Percentiles rank a stretch among this genome's conserved stretches.
phyloP scores from a whole-genome alignment of 2,329 filamentous ascomycete genomes.

The Myriosclerotinia scirpicola region DNA sequence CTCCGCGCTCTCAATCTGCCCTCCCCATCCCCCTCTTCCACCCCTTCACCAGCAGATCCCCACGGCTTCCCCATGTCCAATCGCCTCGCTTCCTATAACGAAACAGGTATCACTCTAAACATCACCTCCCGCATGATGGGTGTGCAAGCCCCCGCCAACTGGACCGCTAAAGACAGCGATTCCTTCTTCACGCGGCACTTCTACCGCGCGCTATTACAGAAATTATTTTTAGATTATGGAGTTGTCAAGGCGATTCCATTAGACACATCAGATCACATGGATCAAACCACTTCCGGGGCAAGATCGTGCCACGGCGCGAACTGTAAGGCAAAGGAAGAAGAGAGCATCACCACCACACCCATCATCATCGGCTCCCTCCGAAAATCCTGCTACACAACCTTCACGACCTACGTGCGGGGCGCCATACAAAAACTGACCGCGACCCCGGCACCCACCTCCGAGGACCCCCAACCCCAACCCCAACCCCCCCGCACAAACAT shows the following conservation, averaged over 20 bases:
- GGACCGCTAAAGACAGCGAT: conserved; percentile 78
- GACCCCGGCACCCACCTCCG: background rate
- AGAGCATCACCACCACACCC: conserved; percentile 62
- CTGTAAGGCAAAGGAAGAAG: background rate
- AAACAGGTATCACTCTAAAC: conserved; percentile 74
- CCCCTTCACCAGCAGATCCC: conserved; percentile 61
- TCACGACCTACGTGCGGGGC: conserved; percentile 75
- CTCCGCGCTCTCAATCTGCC: conserved; percentile 64
- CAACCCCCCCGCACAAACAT: conserved; percentile 43
- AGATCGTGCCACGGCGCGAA: background rate
- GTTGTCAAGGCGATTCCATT: conserved; percentile 52
- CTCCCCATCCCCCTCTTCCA: conserved; percentile 63
- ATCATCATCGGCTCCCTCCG: conserved; percentile 83
- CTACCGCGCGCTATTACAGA: conserved; percentile 85
- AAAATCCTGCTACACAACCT: conserved; percentile 75
- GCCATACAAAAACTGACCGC: conserved; percentile 71
- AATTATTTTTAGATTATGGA: conserved; percentile 83
- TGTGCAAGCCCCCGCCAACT: conserved; percentile 91
- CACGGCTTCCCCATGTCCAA: conserved; percentile 93
- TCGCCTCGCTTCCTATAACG: conserved; percentile 58
- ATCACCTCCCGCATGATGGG: conserved; percentile 99
- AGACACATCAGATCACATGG: background rate
- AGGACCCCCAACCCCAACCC: background rate
- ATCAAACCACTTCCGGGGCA: background rate
- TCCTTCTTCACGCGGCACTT: conserved; percentile 91